Conservation (phyloP, 192 early-diverging fungal genomes). For the Rhizophlyctis rosea region DNA sequence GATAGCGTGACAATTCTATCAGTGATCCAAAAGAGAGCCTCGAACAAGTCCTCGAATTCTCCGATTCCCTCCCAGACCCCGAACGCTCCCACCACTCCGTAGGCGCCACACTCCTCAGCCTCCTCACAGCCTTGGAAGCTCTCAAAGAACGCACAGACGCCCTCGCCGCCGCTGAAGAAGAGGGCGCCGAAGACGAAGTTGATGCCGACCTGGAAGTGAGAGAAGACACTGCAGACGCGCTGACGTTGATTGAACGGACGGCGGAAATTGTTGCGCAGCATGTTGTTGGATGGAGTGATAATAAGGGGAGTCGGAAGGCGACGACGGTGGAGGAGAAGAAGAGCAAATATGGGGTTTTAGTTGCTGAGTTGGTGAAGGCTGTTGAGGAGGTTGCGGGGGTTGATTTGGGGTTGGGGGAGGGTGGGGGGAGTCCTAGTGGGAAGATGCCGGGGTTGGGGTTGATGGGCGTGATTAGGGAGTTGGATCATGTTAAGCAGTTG, state of each 20-base stretch:
- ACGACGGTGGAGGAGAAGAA: neutral
- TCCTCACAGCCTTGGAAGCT: conserved; percentile 15
- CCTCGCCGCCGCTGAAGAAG: conserved; percentile 1
- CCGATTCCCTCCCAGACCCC: conserved; percentile 23
- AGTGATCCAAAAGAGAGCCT: conserved; percentile 29
- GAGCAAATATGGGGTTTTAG: conserved; percentile 8
- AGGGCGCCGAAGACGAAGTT: neutral
- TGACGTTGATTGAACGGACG: conserved; percentile 19
- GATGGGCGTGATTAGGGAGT: conserved; percentile 9
- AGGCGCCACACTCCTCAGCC: neutral
- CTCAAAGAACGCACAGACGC: conserved; percentile 13
- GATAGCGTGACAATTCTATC: conserved; percentile 6
- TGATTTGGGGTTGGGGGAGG: conserved; percentile 4
- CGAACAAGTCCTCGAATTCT: conserved; percentile 8
- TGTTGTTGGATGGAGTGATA: conserved; percentile 12
- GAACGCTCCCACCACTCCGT: conserved; percentile 19
- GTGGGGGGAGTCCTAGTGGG: neutral
- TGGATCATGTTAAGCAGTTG: conserved; percentile 12
- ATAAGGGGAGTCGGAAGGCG: neutral
- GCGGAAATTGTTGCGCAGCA: conserved; percentile 7
- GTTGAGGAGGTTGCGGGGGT: conserved; percentile 30
- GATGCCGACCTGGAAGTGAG: conserved; percentile 13
- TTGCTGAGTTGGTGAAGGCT: conserved; percentile 17
- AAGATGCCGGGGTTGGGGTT: neutral
- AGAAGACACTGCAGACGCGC: conserved; percentile 14